Percentiles rank a stretch among this genome's conserved stretches.
Evolutionary conservation across 805 yeast species (phyloP).

Genomic region (Teunomyces lycoperdinae): DNA sequence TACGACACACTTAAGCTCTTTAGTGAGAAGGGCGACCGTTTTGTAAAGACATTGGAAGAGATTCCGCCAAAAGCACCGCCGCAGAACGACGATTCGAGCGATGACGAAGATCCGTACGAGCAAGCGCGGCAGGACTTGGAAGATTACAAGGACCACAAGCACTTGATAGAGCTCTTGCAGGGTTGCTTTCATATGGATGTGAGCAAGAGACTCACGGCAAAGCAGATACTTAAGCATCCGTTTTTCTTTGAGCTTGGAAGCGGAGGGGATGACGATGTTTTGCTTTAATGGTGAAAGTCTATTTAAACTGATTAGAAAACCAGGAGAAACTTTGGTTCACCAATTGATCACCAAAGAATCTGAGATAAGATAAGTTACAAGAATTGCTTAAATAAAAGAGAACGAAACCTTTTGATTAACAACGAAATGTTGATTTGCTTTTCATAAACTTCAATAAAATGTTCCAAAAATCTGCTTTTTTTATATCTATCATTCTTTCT

Average conservation of each 20-base stretch:
- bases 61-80: background rate
- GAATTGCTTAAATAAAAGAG: no score
- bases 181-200: constrained; percentile 60
- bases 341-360: no score
- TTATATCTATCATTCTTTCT: no score
- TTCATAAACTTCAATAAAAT: no score
- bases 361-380: no score
- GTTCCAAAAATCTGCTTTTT: no score
- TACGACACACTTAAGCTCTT: constrained; percentile 54
- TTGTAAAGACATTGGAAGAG: constrained; percentile 21
- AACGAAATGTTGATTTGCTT: no score
- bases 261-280: constrained; percentile 33
- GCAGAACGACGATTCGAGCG: constrained; percentile 3
- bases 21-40: constrained; percentile 36
- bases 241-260: constrained; percentile 51
- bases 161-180: constrained; percentile 54
- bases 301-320: no score
- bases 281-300: constrained; percentile 1
- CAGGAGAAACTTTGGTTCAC: no score
- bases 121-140: constrained; percentile 17
- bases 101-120: constrained; percentile 14
- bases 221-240: constrained; percentile 52
- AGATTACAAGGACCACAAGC: constrained; percentile 38
- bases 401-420: no score
- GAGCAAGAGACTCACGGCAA: constrained; percentile 53